A percentile compares a stretch with the other conserved stretches of the same genome.
Evolutionary conservation across 805 yeast genomes (phyloP).

Genomic region (Metschnikowia orientalis): DNA sequence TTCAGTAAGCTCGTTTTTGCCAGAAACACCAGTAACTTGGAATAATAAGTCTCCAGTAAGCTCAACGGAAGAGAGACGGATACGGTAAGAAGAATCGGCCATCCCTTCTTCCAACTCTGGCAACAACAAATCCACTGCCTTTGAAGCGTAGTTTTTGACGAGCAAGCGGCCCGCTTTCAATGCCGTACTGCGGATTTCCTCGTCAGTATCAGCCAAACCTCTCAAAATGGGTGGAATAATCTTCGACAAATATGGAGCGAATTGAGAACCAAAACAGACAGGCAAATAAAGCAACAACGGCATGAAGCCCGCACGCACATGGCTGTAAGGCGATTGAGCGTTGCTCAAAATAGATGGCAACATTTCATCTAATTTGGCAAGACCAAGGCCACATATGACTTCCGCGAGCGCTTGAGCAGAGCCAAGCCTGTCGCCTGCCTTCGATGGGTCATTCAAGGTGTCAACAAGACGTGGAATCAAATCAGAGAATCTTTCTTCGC

Average conservation of each 20-base stretch:
- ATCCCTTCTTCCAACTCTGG: constrained; percentile 93
- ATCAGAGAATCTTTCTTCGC: constrained; percentile 93
- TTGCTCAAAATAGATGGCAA: constrained; percentile 74
- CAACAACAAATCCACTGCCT: constrained; percentile 85
- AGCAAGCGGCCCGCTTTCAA: constrained; percentile 89
- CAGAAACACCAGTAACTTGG: constrained; percentile 88
- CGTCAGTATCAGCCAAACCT: constrained; percentile 88
- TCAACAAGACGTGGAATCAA: constrained; percentile 75
- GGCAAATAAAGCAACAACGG: constrained; percentile 87
- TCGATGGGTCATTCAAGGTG: constrained; percentile 70
- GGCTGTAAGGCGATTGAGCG: constrained; percentile 61
- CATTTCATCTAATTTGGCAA: constrained; percentile 80
- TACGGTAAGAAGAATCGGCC: constrained; percentile 75
- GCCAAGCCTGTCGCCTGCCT: constrained; percentile 90
- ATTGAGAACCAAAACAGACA: constrained; percentile 87
- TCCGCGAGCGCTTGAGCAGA: constrained; percentile 96
- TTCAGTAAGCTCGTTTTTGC: constrained; percentile 64
- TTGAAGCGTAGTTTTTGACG: constrained; percentile 85
- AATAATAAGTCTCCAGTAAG: constrained; percentile 91
- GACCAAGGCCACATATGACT: constrained; percentile 88
- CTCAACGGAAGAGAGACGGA: constrained; percentile 89
- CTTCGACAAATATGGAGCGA: constrained; percentile 79
- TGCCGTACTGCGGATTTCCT: constrained; percentile 82
- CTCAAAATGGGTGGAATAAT: constrained; percentile 88
- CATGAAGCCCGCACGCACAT: constrained; percentile 87